Conservation (phyloP, 1,284 basidiomycete genomes). For the Flammula alnicola region DNA sequence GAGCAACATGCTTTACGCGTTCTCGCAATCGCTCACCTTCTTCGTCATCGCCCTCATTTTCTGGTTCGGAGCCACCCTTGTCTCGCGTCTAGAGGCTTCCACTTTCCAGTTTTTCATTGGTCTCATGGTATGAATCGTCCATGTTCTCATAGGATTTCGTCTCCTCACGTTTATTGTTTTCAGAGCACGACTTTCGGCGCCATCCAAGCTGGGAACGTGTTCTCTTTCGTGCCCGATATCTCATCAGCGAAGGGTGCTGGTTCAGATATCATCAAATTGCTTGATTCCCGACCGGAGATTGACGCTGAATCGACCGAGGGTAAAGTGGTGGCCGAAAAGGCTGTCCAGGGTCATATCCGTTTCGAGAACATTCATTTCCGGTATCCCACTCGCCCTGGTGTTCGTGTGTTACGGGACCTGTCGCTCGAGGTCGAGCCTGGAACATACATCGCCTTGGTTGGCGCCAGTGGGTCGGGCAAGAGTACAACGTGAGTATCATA, state of each 20-base stretch:
- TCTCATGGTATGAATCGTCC: slow-evolving; percentile 69
- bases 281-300: slow-evolving; percentile 85
- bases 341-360: slow-evolving; percentile 72
- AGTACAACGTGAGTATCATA: slow-evolving; percentile 73
- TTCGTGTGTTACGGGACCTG: slow-evolving; percentile 85
- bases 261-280: slow-evolving; percentile 74
- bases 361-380: slow-evolving; percentile 92
- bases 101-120: slow-evolving; percentile 83
- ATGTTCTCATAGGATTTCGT: background rate
- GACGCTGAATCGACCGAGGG: slow-evolving; percentile 83
- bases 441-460: slow-evolving; percentile 91
- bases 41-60: slow-evolving; percentile 88
- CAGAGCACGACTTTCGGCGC: slow-evolving; percentile 76
- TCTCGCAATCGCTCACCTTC: slow-evolving; percentile 82
- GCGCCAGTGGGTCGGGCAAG: slow-evolving; percentile 89
- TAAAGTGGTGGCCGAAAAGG: slow-evolving; percentile 49
- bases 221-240: slow-evolving; percentile 93
- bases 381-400: slow-evolving; percentile 89
- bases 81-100: slow-evolving; percentile 61
- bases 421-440: slow-evolving; percentile 86
- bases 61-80: slow-evolving; percentile 81
- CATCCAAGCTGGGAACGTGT: slow-evolving; percentile 86
- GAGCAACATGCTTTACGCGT: slow-evolving; percentile 78
- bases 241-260: slow-evolving; percentile 86
- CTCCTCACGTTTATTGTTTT: slow-evolving; percentile 8